A percentile compares a stretch with the other conserved stretches of the same genome.
phyloP scores from a whole-genome alignment of 306 rosid genomes.

The Echinosophora koreensis region DNA sequence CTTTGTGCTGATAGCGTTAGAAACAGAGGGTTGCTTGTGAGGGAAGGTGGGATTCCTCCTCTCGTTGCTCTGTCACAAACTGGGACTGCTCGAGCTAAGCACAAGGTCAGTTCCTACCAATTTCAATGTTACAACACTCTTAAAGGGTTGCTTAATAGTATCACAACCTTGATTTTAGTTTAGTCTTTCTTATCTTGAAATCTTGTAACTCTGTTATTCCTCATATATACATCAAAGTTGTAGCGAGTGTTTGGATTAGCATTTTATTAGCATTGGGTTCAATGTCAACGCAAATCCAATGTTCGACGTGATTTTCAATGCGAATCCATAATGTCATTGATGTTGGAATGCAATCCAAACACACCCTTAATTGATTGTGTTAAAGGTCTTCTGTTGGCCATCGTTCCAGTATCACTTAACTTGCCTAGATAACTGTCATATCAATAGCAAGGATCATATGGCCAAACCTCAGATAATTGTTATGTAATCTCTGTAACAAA shows the following conservation, averaged over 20 bases:
- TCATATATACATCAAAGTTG: not conserved
- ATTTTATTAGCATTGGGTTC: no score
- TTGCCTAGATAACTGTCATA: not conserved
- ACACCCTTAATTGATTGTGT: no score
- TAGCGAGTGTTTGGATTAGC: not conserved
- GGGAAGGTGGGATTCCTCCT: slow-evolving; percentile 96
- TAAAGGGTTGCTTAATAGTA: not conserved
- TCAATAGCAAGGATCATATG: slow-evolving; percentile 4
- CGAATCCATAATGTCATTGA: no score
- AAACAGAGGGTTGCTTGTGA: slow-evolving; percentile 84
- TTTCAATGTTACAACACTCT: not conserved
- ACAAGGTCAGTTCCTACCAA: slow-evolving; percentile 60
- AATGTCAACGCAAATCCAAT: no score
- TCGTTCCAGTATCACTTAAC: slow-evolving; percentile 1
- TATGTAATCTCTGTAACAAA: no score
- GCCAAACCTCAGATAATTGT: not conserved
- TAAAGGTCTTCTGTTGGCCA: not conserved
- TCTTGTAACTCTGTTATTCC: slow-evolving; percentile 15
- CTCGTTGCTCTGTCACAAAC: slow-evolving; percentile 89
- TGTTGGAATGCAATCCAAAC: no score
- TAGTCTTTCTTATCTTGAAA: slow-evolving; percentile 1
- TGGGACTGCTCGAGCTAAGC: slow-evolving; percentile 85
- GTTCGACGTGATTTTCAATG: no score
- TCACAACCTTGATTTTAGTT: not conserved
- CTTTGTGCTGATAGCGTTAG: slow-evolving; percentile 77